Conservation (phyloP, 306 rosid genomes). For the Citrullus amarus region DNA sequence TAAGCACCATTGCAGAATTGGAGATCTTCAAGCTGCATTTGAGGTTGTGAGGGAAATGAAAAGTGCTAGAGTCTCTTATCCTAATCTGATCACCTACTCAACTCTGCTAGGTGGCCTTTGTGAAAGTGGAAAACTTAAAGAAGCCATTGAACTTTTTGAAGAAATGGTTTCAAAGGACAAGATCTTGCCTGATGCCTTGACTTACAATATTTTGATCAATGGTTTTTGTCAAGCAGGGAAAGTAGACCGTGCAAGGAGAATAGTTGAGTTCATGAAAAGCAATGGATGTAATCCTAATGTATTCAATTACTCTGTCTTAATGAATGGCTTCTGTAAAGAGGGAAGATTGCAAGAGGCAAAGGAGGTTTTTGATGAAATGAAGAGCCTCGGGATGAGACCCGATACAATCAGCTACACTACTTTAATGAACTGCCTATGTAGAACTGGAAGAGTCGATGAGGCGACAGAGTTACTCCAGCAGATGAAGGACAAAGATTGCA, state of each 20-base stretch:
- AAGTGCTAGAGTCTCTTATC: slow-evolving; percentile 37
- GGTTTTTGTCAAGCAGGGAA: slow-evolving; percentile 65
- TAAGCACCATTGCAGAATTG: slow-evolving; percentile 71
- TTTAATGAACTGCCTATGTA: slow-evolving; percentile 51
- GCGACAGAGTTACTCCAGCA: slow-evolving; percentile 54
- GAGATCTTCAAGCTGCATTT: slow-evolving; percentile 68
- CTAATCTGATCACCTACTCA: slow-evolving; percentile 68
- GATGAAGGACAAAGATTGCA: slow-evolving; percentile 51
- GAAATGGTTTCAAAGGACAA: slow-evolving; percentile 56
- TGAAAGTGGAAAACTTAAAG: slow-evolving; percentile 52
- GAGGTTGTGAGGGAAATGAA: slow-evolving; percentile 69
- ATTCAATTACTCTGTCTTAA: slow-evolving; percentile 52
- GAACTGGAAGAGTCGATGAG: slow-evolving; percentile 39
- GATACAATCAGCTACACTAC: slow-evolving; percentile 62
- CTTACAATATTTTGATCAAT: slow-evolving; percentile 59
- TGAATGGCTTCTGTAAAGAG: slow-evolving; percentile 54
- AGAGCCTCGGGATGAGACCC: slow-evolving; percentile 39
- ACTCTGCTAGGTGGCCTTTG: slow-evolving; percentile 75
- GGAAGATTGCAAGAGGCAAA: slow-evolving; percentile 49
- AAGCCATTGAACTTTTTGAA: slow-evolving; percentile 74
- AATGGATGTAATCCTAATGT: slow-evolving; percentile 71
- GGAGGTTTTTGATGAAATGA: slow-evolving; percentile 47
- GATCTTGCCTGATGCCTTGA: slow-evolving; percentile 56
- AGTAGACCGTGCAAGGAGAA: slow-evolving; percentile 47
- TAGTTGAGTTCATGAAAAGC: slow-evolving; percentile 62